Evolutionary conservation across 2,329 filamentous ascomycete species (phyloP), one percentile per base, ranked within the genome.

Genomic region (Rutstroemia sp.): DNA sequence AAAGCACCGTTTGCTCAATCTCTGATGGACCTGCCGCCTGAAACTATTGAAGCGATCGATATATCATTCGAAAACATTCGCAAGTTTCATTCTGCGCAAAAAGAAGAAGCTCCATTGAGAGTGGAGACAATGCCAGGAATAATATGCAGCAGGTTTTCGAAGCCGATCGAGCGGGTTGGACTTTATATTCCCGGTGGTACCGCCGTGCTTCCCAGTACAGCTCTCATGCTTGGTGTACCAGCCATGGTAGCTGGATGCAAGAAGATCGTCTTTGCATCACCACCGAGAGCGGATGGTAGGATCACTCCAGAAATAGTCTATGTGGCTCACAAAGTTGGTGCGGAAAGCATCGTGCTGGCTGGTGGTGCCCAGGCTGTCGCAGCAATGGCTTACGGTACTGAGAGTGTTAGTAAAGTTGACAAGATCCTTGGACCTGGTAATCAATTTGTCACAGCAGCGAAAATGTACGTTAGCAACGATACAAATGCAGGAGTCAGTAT

Each of bases 51-150:
- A 66, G 92, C 94, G n/a, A 96, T 99, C 63, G 92, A 99, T 67
- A 73, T 88, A 38, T 96, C 91, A 0, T 97, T 88, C 67, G 89
- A 95, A 67, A 99, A 99, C 70, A 99, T 99, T 66, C 81, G 84
- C 65, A 89, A 87, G 66, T 99, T 99, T 78, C 94, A 99, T 75
- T 82, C 88, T 14, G 92, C 92, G 0, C 94, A 99, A 67, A 87
- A 87, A 67, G 89, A 95, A 63, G 83, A 88, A 25, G 88, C 90
- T 71, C 80, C 89, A 2, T 78, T 99, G 6, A 74, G 84, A 56
- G 89, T 99, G 7, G 92, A 97, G 76, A 99, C 94, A 1, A 99
- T 99, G 94, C 94, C 94, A 0, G 94, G 94, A 34, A 91, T 99
- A 3, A 79, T 94, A 27, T 99, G 94, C 76, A 95, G 89, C 61